phyloP scores from a whole-genome alignment of 208 protist genomes.

The Acanthamoeba lenticulata region DNA sequence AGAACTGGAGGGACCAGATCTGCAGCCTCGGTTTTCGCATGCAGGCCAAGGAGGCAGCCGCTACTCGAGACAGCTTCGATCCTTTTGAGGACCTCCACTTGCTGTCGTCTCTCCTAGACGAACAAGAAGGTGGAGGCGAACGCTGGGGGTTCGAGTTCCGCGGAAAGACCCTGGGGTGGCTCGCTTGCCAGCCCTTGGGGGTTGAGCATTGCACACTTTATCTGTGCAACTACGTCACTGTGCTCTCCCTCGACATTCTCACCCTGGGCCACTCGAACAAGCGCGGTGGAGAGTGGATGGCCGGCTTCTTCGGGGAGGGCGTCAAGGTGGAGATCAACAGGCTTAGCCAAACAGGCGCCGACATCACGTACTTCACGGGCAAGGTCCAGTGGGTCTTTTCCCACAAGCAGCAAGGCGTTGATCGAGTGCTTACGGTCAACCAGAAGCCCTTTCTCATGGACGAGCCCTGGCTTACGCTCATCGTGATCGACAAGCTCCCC shows the following conservation, averaged over 20 bases:
- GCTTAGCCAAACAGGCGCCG: background rate
- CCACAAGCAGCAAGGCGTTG: background rate
- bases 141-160: background rate
- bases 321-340: slow-evolving; percentile 29
- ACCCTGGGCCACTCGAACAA: background rate
- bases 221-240: background rate
- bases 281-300: background rate
- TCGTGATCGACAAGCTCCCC: background rate
- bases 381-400: background rate
- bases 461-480: background rate
- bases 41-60: no score
- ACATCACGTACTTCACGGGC: background rate
- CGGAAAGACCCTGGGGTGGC: background rate
- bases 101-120: background rate
- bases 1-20: slow-evolving; percentile 43
- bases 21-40: background rate
- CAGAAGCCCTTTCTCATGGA: background rate
- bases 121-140: background rate
- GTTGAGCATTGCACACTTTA: background rate
- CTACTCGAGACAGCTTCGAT: background rate
- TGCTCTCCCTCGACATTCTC: background rate
- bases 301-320: background rate
- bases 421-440: background rate
- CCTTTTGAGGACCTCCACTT: background rate
- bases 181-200: background rate